A percentile compares a stretch with the other conserved stretches of the same genome.
phyloP scores from a whole-genome alignment of 2,329 filamentous ascomycete species.

The Ophiosphaerella korrae region DNA sequence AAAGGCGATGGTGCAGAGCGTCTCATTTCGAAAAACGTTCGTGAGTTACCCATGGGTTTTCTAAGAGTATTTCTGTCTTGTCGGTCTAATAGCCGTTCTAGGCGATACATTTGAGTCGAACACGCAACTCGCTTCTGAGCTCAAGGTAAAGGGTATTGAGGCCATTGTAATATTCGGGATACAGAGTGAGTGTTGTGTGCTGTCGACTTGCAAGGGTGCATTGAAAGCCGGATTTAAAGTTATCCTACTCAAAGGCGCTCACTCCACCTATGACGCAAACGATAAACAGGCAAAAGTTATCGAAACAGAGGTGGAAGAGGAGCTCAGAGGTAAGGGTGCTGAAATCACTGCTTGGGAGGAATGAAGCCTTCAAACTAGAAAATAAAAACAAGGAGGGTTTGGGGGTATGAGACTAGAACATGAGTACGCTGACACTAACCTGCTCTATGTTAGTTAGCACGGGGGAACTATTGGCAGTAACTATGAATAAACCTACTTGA shows the following conservation, averaged over 20 bases:
- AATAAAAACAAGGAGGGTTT: too few relatives aligned
- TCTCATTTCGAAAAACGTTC: conserved; percentile 6
- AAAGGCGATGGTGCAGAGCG: conserved; percentile 3
- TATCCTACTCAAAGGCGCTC: conserved; percentile 8
- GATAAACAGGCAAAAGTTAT: conserved; percentile 4
- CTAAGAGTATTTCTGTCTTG: background rate
- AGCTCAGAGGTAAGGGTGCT: background rate
- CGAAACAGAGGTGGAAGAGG: conserved; percentile 6
- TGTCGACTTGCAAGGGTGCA: conserved; percentile 12
- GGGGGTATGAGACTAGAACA: too few relatives aligned
- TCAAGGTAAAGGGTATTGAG: background rate
- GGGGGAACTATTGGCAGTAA: too few relatives aligned
- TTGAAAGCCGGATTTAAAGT: conserved; percentile 8
- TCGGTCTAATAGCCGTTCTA: background rate
- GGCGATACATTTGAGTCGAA: conserved; percentile 12
- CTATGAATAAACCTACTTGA: background rate
- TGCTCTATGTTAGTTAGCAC: too few relatives aligned
- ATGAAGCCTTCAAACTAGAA: background rate
- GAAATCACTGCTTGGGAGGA: background rate
- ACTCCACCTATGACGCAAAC: conserved; percentile 10
- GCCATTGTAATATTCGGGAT: conserved; percentile 14
- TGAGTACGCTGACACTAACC: too few relatives aligned
- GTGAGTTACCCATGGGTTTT: conserved; percentile 1
- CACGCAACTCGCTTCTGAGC: conserved; percentile 3
- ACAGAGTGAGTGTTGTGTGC: conserved; percentile 20